Base-by-base conservation (phyloP, 2,329 filamentous ascomycete genomes). In the Verticillium nubilum region DNA sequence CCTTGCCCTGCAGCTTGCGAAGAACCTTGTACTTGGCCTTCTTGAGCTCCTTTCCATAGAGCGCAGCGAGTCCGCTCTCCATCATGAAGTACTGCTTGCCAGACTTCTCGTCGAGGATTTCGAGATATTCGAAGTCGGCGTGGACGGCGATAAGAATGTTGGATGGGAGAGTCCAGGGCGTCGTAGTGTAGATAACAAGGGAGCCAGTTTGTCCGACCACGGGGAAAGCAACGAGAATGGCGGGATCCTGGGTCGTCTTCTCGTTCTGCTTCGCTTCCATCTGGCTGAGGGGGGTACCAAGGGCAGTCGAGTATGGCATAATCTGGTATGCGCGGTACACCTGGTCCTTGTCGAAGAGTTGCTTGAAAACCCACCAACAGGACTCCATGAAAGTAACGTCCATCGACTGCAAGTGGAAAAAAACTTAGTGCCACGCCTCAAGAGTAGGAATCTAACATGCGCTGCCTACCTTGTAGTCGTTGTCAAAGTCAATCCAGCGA, bases 401-500 rank as follows among this genome's bases (percentile, higher is more conserved):
- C 92, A 97, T 97, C 35, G 92, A 97, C 88, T 89, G 68, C 50
- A 19, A n/a, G 19, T 47, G 42, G 7, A n/a, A 33, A 26, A 42
- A 19, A 15, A 19, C 59, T 67, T 63, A 68, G 65, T 60, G 54
- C 37, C 9, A 31, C n/a, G 6, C 5, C 7, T 6, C 12, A 35
- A 13, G 5, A 3, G 5, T 12, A 2, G 23, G 26, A 23, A 47
- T 23, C 28, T 19, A n/a, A 53, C 15, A 27, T 33, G 29, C 28
- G 9, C 9, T 12, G 56, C 71, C 64, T 69, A 87, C 87, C 86
- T 97, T 97, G 80, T 96, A 97, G 73, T 97, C 92, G 68, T 96
- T 95, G 75, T 98, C 94, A 67, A 98, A 97, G 75, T 97, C 94
- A 68, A 97, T 95, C 94, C 94, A 98, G 60, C 94, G 88, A 59